Base-by-base conservation (phyloP, 805 yeast species). In the Kazachstania viticola region DNA sequence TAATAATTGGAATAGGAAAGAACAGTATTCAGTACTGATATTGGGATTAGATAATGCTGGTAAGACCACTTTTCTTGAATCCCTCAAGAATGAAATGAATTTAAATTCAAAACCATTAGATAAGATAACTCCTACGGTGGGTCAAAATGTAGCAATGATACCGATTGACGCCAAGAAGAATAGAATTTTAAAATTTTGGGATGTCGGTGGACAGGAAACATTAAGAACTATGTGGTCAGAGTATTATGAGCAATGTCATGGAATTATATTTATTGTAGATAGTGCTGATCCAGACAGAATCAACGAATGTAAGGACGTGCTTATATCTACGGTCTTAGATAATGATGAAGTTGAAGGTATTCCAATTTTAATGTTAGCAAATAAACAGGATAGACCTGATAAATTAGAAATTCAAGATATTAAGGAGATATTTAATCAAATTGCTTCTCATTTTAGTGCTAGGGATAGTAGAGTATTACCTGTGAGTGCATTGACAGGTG, bases 31-130 rank as follows among this genome's bases (percentile, higher is more conserved):
- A 1, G 70, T 81, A 3, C 65, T 88, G 29, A 81, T 88, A 23
- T 63, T 88, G 15, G 98, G 98, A 14, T 68, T 88, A 18, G 96
- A 88, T 56, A 87, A 88, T 61, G 95, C 97, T 0, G 98, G 98
- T 1, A 88, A 88, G 54, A 91, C 97, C 11, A 80, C 88, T 0
- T 68, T 79, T 36, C 51, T 79, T 16, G 91, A 79, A 51, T 69
- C 75, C 40, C 57, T 78, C 23, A 80, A 80, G 48, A 63, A 66
- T 27, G 54, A 65, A 28, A 76, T 69, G 45, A 60, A 64, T 19
- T 56, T 65, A 30, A 62, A 58, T 27, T 63, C 69, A 19, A 69
- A 64, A 33, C 60, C 71, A 3, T 64, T 74, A 15, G 75, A 72
- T 33, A 63, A 83, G 36, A 84, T 85, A 13, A 64, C 80, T 18